These are phyloP conservation scores for Letharia lupina DNA, from an alignment of 495 filamentous ascomycete genomes.

Conservation along the genomic window DNA sequence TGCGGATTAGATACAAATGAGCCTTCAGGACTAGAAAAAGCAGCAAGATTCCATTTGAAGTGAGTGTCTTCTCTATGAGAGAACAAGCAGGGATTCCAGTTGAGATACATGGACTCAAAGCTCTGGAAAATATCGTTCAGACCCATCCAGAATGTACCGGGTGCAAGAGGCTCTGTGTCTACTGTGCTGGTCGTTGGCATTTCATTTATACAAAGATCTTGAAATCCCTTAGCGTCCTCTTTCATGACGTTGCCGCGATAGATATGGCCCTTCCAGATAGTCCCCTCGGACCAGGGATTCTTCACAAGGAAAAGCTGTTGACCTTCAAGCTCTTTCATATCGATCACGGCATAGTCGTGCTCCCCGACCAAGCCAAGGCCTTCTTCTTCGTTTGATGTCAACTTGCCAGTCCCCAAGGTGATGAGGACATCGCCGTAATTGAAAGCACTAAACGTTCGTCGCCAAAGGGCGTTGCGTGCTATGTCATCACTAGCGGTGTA, in stretches of 20 bases:
- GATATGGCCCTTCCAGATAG: constrained; percentile 50
- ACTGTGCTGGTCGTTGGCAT: not conserved
- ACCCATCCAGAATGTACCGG: constrained; percentile 87
- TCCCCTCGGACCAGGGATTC: constrained; percentile 88
- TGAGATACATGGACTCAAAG: constrained; percentile 91
- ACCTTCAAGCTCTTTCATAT: constrained; percentile 59
- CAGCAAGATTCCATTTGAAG: constrained; percentile 73
- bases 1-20: constrained; percentile 78
- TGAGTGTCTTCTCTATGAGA: constrained; percentile 74
- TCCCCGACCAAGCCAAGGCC: constrained; percentile 75
- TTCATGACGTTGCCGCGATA: constrained; percentile 17
- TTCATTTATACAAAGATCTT: not conserved
- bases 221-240: constrained; percentile 1
- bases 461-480: constrained; percentile 68
- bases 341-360: constrained; percentile 89
- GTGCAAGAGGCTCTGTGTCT: constrained; percentile 31
- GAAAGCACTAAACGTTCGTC: constrained; percentile 64
- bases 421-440: constrained; percentile 73
- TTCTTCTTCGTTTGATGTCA: constrained; percentile 63
- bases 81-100: constrained; percentile 92
- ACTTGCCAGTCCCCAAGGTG: constrained; percentile 80
- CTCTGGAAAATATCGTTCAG: constrained; percentile 76
- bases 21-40: constrained; percentile 43
- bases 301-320: constrained; percentile 71
- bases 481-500: constrained; percentile 51